Conservation (phyloP, 352 stramenopile genomes). For the Phytophthora sansomeana region DNA sequence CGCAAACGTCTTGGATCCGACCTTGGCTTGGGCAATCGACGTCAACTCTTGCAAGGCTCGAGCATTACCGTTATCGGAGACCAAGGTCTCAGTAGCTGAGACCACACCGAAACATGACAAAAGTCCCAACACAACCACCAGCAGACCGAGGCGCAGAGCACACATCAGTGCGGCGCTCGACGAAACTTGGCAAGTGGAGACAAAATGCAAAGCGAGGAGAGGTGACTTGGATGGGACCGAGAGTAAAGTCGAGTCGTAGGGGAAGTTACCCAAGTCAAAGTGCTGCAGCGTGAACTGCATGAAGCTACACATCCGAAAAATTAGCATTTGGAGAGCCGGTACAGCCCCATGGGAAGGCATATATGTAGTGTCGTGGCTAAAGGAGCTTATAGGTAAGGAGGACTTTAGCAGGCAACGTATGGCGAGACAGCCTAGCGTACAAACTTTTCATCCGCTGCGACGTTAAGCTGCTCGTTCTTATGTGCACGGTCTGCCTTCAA, state of each 20-base stretch:
- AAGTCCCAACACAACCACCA: constrained; percentile 15
- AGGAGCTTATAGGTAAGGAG: not conserved
- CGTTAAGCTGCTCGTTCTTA: constrained; percentile 21
- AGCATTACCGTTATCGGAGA: constrained; percentile 10
- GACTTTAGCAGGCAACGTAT: not conserved
- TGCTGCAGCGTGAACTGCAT: constrained; percentile 1
- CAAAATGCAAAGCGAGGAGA: constrained; percentile 11
- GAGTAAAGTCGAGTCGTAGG: constrained; percentile 35
- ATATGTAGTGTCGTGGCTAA: not conserved
- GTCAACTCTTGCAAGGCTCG: constrained; percentile 23
- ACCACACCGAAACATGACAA: not conserved
- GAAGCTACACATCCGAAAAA: constrained; percentile 14
- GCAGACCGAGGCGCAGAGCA: constrained; percentile 14
- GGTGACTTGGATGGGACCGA: constrained; percentile 25
- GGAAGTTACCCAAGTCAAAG: not conserved
- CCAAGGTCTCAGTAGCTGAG: constrained; percentile 8
- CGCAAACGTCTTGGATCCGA: constrained; percentile 55
- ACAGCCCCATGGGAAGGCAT: constrained; percentile 21
- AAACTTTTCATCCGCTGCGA: constrained; percentile 10
- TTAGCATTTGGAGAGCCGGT: constrained; percentile 22
- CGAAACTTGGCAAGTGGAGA: constrained; percentile 34
- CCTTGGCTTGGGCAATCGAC: constrained; percentile 40
- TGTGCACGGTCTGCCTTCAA: not conserved
- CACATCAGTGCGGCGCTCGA: constrained; percentile 17
- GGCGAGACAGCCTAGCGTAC: constrained; percentile 5